Conservation (phyloP, 2,329 filamentous ascomycete genomes). For the Fusarium coffeatum region DNA sequence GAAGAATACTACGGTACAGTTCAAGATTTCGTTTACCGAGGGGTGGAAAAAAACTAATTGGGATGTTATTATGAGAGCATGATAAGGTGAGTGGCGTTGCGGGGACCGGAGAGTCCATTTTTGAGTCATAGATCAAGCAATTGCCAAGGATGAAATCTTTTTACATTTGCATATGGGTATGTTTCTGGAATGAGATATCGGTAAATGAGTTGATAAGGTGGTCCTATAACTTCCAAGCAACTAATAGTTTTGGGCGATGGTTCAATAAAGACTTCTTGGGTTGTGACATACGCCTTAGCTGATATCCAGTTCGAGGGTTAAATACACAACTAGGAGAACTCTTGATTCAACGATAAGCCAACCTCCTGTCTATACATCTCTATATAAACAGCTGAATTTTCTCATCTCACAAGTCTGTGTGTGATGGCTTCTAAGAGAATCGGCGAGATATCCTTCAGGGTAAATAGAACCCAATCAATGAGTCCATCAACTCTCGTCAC, state of each 20-base stretch:
- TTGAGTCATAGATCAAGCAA: slow-evolving; percentile 11
- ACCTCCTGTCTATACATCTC: background rate
- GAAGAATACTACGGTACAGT: background rate
- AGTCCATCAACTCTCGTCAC: background rate
- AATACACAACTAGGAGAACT: background rate
- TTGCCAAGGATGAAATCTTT: background rate
- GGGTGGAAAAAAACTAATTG: background rate
- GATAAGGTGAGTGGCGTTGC: slow-evolving; percentile 22
- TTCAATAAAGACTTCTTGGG: background rate
- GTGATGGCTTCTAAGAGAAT: background rate
- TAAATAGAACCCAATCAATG: background rate
- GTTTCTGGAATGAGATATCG: background rate
- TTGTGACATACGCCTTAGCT: background rate
- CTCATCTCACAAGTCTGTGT: background rate
- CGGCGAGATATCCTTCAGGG: background rate
- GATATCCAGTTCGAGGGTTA: background rate
- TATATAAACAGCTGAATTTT: background rate
- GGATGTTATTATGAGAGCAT: background rate
- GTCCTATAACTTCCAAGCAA: background rate
- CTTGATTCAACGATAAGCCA: background rate
- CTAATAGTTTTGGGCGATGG: background rate
- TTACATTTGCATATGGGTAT: background rate
- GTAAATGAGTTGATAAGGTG: background rate
- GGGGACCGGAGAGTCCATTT: background rate
- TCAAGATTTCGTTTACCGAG: background rate